phyloP scores from a whole-genome alignment of 495 filamentous ascomycete genomes.

The Penicillium herquei region DNA sequence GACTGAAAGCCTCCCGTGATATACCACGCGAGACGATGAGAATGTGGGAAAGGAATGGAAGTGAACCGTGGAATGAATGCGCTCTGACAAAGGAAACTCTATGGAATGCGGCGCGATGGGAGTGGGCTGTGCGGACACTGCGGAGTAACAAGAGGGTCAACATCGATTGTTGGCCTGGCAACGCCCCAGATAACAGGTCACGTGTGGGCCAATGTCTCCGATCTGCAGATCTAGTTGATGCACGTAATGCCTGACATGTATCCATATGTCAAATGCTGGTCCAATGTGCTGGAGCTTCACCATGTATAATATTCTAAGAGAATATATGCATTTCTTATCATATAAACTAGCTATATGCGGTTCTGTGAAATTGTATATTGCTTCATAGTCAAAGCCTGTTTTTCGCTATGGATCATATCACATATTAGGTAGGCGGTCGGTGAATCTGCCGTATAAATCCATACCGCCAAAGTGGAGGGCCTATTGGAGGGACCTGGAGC shows the following conservation, averaged over 20 bases:
- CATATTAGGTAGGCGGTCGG: too few species aligned
- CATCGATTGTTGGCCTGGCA: conserved; percentile 36
- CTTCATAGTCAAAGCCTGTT: too few species aligned
- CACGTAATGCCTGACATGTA: neutral
- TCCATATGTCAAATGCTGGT: too few species aligned
- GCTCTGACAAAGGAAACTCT: conserved; percentile 19
- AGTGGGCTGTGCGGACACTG: conserved; percentile 1
- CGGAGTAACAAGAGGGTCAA: conserved; percentile 22
- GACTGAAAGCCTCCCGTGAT: conserved; percentile 27
- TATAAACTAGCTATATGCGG: too few species aligned
- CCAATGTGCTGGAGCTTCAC: too few species aligned
- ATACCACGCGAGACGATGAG: conserved; percentile 36
- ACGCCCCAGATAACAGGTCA: conserved; percentile 25
- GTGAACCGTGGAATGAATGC: conserved; percentile 24
- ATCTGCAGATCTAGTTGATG: conserved; percentile 6
- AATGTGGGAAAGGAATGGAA: conserved; percentile 27
- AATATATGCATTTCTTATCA: too few species aligned
- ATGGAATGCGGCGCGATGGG: conserved; percentile 2
- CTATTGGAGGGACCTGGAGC: too few species aligned
- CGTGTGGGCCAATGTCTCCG: conserved; percentile 17
- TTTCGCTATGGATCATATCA: too few species aligned
- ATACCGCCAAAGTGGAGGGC: too few species aligned
- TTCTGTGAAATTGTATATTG: too few species aligned
- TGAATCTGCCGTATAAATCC: too few species aligned
- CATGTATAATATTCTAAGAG: too few species aligned